Evolutionary conservation across 805 yeast species (phyloP).

Genomic region (Metschnikowia peoriensis): DNA sequence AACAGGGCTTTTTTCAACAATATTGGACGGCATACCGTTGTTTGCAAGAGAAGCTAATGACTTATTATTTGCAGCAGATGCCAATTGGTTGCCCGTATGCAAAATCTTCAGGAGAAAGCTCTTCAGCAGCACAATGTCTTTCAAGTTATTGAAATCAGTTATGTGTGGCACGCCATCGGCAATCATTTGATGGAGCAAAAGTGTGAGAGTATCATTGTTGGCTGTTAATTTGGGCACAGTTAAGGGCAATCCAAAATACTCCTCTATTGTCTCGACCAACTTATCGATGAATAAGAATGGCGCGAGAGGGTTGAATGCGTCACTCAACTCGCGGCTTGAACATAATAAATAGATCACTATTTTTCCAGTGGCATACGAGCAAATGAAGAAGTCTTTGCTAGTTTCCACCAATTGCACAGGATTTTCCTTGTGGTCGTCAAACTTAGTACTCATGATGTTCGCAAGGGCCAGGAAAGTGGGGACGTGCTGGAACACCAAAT

Average conservation of each 20-base stretch:
- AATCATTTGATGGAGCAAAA: slow-evolving; percentile 72
- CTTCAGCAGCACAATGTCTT: slow-evolving; percentile 67
- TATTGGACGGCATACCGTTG: slow-evolving; percentile 6
- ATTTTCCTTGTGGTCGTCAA: slow-evolving; percentile 4
- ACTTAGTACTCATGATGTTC: slow-evolving; percentile 15
- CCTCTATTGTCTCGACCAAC: slow-evolving; percentile 50
- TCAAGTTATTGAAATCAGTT: slow-evolving; percentile 67
- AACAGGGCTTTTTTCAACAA: slow-evolving; percentile 18
- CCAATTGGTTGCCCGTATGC: slow-evolving; percentile 36
- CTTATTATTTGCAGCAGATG: slow-evolving; percentile 26
- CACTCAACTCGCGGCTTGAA: slow-evolving; percentile 10
- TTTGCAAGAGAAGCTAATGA: slow-evolving; percentile 19
- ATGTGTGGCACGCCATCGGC: slow-evolving; percentile 74
- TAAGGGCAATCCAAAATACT: slow-evolving; percentile 58
- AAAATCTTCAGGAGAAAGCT: slow-evolving; percentile 54
- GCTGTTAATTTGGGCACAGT: slow-evolving; percentile 58
- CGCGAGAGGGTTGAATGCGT: slow-evolving; percentile 45
- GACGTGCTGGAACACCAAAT: slow-evolving; percentile 28
- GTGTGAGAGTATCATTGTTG: slow-evolving; percentile 66
- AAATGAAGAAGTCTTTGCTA: slow-evolving; percentile 30
- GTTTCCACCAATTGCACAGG: slow-evolving; percentile 27
- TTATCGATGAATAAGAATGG: slow-evolving; percentile 53
- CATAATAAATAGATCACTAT: slow-evolving; percentile 31
- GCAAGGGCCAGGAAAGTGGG: slow-evolving; percentile 33
- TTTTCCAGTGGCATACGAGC: slow-evolving; percentile 22